Percentiles rank a stretch among this genome's conserved stretches.
phyloP scores from a whole-genome alignment of 1,284 basidiomycete species.

The Xerocomus amazonicus region DNA sequence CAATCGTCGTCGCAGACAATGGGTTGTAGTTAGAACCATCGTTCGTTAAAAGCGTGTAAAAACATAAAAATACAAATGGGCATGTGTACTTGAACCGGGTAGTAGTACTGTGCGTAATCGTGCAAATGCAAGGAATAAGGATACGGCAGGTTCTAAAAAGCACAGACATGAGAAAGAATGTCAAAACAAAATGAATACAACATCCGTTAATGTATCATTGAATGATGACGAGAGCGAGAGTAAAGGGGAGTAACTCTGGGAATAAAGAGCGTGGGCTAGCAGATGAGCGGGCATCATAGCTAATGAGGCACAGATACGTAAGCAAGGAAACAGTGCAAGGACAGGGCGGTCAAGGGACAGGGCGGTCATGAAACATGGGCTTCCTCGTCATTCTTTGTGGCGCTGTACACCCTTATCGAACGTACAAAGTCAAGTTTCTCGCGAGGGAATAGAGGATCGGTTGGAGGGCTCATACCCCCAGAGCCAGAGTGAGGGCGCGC shows the following conservation, averaged over 20 bases:
- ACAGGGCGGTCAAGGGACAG: not conserved
- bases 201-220: constrained; percentile 4
- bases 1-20: constrained; percentile 19
- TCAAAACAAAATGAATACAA: constrained; percentile 15
- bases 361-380: constrained; percentile 21
- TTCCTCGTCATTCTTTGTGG: constrained; percentile 34
- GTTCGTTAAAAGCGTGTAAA: constrained; percentile 8
- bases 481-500: constrained; percentile 7
- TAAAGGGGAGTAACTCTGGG: not conserved
- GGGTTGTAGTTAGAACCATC: not conserved
- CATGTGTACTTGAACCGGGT: not conserved
- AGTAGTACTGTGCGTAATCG: constrained; percentile 6
- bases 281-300: constrained; percentile 5
- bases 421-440: constrained; percentile 51
- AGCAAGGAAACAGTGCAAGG: not conserved
- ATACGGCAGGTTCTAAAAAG: constrained; percentile 10
- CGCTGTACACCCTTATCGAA: constrained; percentile 55
- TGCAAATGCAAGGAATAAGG: constrained; percentile 10
- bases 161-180: constrained; percentile 6
- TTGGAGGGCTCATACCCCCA: constrained; percentile 10
- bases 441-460: constrained; percentile 28
- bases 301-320: not conserved
- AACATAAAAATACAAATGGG: constrained; percentile 23
- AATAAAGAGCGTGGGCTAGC: constrained; percentile 23
- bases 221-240: not conserved